Conservation (phyloP, 2,329 filamentous ascomycete species). For the Sarocladium kiliense region DNA sequence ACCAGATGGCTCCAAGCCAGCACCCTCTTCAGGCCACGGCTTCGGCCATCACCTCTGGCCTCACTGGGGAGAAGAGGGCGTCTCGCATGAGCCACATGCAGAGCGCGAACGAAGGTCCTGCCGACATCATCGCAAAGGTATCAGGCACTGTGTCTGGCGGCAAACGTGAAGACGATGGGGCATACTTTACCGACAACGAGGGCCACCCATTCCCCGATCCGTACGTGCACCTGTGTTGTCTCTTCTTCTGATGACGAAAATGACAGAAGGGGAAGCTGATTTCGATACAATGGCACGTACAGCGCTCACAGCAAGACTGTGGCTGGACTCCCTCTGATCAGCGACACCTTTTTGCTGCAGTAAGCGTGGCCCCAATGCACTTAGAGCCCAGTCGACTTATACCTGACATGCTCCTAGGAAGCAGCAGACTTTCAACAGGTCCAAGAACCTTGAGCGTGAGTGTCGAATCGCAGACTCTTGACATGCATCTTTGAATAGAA, state of each 20-base stretch:
- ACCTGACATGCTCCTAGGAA: slow-evolving; percentile 28
- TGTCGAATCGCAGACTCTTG: background rate
- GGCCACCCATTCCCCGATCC: slow-evolving; percentile 45
- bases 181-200: slow-evolving; percentile 52
- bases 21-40: slow-evolving; percentile 36
- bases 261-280: no score
- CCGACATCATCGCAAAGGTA: slow-evolving; percentile 45
- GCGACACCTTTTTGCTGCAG: slow-evolving; percentile 46
- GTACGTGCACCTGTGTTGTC: slow-evolving; percentile 18
- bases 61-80: slow-evolving; percentile 29
- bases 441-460: slow-evolving; percentile 41
- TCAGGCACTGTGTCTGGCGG: slow-evolving; percentile 39
- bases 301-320: slow-evolving; percentile 44
- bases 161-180: slow-evolving; percentile 41
- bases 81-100: slow-evolving; percentile 34
- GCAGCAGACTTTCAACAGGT: slow-evolving; percentile 51
- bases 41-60: slow-evolving; percentile 32
- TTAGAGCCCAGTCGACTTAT: no score
- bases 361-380: slow-evolving; percentile 4
- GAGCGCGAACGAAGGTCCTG: slow-evolving; percentile 45
- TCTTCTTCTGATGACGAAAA: background rate
- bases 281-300: no score
- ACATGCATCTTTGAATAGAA: background rate
- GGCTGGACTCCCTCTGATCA: slow-evolving; percentile 44
- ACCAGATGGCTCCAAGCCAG: slow-evolving; percentile 21